Percentiles rank a stretch among this genome's conserved stretches.
Evolutionary conservation across 2,329 filamentous ascomycete genomes (phyloP).

Genomic region (Trichoderma sp.): DNA sequence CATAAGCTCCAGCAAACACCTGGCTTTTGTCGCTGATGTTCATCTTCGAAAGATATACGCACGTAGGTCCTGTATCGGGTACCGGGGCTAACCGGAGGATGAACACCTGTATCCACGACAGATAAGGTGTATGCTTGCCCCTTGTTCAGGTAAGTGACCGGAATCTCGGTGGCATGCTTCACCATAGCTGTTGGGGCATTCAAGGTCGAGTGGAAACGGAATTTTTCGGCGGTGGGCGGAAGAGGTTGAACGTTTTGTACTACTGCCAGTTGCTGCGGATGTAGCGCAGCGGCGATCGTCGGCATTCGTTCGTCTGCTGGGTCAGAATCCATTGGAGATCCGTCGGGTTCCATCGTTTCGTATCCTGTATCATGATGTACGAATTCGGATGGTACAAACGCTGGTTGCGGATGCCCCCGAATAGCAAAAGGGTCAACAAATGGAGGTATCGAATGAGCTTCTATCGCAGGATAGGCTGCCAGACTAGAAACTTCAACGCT

Average conservation of each 20-base stretch:
- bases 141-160: conserved; percentile 97
- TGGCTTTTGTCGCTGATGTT: conserved; percentile 85
- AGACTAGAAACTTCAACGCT: conserved; percentile 66
- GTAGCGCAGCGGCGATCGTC: conserved; percentile 64
- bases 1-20: conserved; percentile 83
- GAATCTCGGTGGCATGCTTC: conserved; percentile 85
- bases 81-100: conserved; percentile 60
- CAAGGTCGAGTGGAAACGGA: conserved; percentile 86
- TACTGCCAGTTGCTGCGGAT: conserved; percentile 53
- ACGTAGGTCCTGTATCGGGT: conserved; percentile 86
- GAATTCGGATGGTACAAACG: conserved; percentile 79
- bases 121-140: conserved; percentile 91
- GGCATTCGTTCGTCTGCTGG: conserved; percentile 55
- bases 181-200: conserved; percentile 98
- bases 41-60: conserved; percentile 95
- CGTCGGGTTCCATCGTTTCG: conserved; percentile 77
- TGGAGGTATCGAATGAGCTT: conserved; percentile 65
- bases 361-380: conserved; percentile 80
- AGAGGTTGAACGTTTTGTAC: conserved; percentile 52
- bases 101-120: conserved; percentile 74
- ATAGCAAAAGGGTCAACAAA: conserved; percentile 74
- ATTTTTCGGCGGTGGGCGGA: conserved; percentile 67
- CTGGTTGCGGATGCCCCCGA: conserved; percentile 55
- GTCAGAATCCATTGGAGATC: conserved; percentile 66
- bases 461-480: conserved; percentile 65